Percentiles rank a stretch among this genome's conserved stretches.
Conservation (phyloP, 1,139 yeast species). For the Pichia sp. region DNA sequence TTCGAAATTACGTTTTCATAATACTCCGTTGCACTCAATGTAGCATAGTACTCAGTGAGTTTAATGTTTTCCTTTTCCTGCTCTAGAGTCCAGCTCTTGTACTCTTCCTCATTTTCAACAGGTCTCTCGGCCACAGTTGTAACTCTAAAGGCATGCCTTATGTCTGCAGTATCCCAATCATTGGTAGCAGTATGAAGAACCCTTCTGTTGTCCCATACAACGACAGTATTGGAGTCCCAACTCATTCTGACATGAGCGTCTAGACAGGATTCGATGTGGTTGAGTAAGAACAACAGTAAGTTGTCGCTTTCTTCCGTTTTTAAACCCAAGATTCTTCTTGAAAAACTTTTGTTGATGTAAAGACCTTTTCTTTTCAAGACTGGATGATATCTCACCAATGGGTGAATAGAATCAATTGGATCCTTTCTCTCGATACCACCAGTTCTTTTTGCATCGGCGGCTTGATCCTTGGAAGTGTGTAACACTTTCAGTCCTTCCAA, state of each 20-base stretch:
- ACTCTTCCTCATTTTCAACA: no score
- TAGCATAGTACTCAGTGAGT: no score
- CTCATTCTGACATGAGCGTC: conserved; percentile 50
- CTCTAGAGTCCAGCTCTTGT: no score
- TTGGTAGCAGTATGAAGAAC: conserved; percentile 54
- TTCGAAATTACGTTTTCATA: no score
- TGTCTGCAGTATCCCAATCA: conserved; percentile 48
- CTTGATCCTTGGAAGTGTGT: no score
- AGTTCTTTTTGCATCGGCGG: conserved; percentile 39
- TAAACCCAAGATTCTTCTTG: conserved; percentile 53
- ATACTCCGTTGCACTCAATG: no score
- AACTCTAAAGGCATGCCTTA: conserved; percentile 61
- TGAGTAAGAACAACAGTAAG: conserved; percentile 43
- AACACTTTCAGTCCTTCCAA: no score
- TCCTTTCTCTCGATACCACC: conserved; percentile 57
- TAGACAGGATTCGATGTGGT: conserved; percentile 40
- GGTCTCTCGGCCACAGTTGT: conserved; percentile 53
- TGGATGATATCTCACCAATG: conserved; percentile 62
- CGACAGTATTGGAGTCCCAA: conserved; percentile 56
- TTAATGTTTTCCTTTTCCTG: no score
- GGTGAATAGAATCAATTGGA: conserved; percentile 56
- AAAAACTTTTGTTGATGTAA: conserved; percentile 53
- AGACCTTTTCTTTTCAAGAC: conserved; percentile 55
- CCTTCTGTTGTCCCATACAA: conserved; percentile 66
- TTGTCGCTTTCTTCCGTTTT: conserved; percentile 57